Conservation (phyloP, 1,139 yeast genomes). For the Geotrichum histeridarum region DNA sequence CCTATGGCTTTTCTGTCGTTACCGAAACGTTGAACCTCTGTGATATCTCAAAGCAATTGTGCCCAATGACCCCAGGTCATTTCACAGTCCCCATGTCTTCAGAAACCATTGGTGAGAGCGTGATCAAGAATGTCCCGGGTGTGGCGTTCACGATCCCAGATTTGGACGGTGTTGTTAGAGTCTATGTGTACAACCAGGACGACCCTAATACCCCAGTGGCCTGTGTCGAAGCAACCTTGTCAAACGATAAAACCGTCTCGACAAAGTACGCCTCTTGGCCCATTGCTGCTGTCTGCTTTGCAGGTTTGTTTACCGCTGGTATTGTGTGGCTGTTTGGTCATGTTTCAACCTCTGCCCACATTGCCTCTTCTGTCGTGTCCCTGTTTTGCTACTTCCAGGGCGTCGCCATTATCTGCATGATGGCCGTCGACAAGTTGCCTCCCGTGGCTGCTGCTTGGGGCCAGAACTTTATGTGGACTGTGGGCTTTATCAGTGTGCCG, state of each 20-base stretch:
- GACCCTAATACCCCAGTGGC: conserved; percentile 52
- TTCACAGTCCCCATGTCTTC: conserved; percentile 56
- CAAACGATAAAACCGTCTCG: conserved; percentile 91
- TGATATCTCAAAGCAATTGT: conserved; percentile 41
- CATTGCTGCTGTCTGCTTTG: conserved; percentile 83
- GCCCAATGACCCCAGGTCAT: conserved; percentile 87
- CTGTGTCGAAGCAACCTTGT: conserved; percentile 82
- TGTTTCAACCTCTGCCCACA: conserved; percentile 90
- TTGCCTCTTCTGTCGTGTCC: conserved; percentile 91
- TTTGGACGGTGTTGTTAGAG: conserved; percentile 84
- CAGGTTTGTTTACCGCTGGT: conserved; percentile 84
- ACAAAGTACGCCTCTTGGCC: conserved; percentile 96
- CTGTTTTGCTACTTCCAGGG: conserved; percentile 90
- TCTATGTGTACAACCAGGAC: conserved; percentile 43
- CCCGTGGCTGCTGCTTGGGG: conserved; percentile 99
- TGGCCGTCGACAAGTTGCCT: conserved; percentile 89
- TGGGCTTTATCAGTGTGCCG: conserved; percentile 76
- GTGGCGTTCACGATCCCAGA: conserved; percentile 90
- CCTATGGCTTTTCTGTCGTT: conserved; percentile 75
- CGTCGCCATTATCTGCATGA: conserved; percentile 88
- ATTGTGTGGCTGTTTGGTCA: conserved; percentile 83
- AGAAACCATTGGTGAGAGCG: conserved; percentile 36
- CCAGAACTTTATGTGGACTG: conserved; percentile 93
- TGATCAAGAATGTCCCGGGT: conserved; percentile 58
- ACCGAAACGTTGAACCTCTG: conserved; percentile 60